Conservation (phyloP, 2,329 filamentous ascomycete species). For the Trichoderma breve region DNA sequence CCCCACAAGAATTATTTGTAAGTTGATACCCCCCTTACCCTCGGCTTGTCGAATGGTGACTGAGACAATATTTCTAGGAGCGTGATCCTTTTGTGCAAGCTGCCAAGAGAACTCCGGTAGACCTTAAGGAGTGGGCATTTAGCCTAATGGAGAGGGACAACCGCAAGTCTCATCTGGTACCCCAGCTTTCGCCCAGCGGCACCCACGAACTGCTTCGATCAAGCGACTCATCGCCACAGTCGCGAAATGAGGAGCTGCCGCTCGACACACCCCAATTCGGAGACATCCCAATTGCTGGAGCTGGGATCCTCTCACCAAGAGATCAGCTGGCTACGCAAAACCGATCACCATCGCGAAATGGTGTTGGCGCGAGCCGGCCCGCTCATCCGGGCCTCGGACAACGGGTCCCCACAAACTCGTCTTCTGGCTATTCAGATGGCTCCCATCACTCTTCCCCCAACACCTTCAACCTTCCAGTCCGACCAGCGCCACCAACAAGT, state of each 20-base stretch:
- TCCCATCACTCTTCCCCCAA: slow-evolving; percentile 43
- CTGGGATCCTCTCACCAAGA: slow-evolving; percentile 53
- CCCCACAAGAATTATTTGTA: slow-evolving; percentile 90
- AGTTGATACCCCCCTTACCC: slow-evolving; percentile 35
- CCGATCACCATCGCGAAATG: slow-evolving; percentile 53
- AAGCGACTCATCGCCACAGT: slow-evolving; percentile 55
- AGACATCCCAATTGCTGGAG: slow-evolving; percentile 66
- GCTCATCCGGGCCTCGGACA: slow-evolving; percentile 53
- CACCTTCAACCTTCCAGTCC: slow-evolving; percentile 63
- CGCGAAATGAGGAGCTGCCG: slow-evolving; percentile 44
- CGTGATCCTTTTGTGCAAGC: slow-evolving; percentile 93
- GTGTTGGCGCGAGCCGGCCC: slow-evolving; percentile 44
- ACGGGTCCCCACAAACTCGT: slow-evolving; percentile 52
- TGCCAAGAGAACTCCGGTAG: slow-evolving; percentile 92
- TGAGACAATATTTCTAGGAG: slow-evolving; percentile 54
- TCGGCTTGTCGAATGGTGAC: slow-evolving; percentile 15
- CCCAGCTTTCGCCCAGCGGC: slow-evolving; percentile 64
- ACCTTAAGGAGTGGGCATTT: slow-evolving; percentile 90
- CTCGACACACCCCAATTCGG: slow-evolving; percentile 65
- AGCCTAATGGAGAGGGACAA: slow-evolving; percentile 93
- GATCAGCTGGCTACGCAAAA: slow-evolving; percentile 47
- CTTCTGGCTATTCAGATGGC: slow-evolving; percentile 40
- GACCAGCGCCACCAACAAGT: slow-evolving; percentile 58
- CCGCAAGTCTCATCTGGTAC: slow-evolving; percentile 87
- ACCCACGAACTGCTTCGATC: slow-evolving; percentile 72